These are phyloP conservation scores for Komagataella ulmi DNA, from an alignment of 805 yeast species.

Conservation along the genomic window DNA sequence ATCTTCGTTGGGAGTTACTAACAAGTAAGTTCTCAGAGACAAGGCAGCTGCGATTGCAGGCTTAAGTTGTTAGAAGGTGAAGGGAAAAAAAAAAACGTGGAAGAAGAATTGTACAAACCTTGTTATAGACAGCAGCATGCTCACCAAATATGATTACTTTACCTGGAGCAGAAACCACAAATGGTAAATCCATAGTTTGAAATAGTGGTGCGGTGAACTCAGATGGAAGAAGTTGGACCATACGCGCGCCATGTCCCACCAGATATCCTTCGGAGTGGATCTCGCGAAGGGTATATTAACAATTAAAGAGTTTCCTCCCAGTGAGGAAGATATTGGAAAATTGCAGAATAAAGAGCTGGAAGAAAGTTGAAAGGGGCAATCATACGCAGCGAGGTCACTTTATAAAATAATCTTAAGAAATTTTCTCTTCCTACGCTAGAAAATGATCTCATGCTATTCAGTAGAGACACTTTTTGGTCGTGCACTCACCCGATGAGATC, in stretches of 20 bases:
- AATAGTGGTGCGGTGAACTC: background rate
- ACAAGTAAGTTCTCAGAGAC: slow-evolving; percentile 68
- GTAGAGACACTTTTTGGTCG: background rate
- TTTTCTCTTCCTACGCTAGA: background rate
- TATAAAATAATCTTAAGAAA: too few species aligned
- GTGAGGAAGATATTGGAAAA: background rate
- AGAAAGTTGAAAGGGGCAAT: background rate
- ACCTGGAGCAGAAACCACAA: slow-evolving; percentile 88
- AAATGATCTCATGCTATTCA: too few species aligned
- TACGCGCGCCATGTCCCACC: slow-evolving; percentile 2
- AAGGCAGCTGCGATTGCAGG: slow-evolving; percentile 97
- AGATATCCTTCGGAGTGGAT: background rate
- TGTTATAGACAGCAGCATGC: slow-evolving; percentile 88
- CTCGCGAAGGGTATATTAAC: background rate
- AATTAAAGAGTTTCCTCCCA: background rate
- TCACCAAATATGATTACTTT: slow-evolving; percentile 94
- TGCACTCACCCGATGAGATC: background rate
- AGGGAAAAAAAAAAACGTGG: background rate
- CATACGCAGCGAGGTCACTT: background rate
- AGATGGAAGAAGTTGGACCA: slow-evolving; percentile 7
- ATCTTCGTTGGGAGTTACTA: slow-evolving; percentile 37
- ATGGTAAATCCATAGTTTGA: slow-evolving; percentile 23
- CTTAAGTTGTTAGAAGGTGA: slow-evolving; percentile 12
- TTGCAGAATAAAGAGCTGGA: background rate
- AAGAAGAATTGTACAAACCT: slow-evolving; percentile 19